Percentiles rank a stretch among this genome's conserved stretches.
These are phyloP conservation scores for Globisporangium recalcitrans DNA, from an alignment of 352 stramenopile species.

Conservation along the genomic window DNA sequence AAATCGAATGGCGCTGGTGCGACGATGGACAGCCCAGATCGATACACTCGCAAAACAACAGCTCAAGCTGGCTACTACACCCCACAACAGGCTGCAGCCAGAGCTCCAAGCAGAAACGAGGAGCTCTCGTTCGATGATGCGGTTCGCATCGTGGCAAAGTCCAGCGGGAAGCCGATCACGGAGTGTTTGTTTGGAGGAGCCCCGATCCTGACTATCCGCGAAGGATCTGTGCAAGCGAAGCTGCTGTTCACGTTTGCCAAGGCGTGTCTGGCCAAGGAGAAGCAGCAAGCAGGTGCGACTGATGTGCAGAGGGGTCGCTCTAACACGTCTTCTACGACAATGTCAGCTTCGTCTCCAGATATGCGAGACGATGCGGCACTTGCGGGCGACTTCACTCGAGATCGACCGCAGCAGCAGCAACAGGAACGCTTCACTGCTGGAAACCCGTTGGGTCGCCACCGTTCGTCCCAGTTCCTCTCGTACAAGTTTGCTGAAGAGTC, in stretches of 20 bases:
- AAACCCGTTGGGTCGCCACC: constrained; percentile 15
- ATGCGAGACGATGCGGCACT: background rate
- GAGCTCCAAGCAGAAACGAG: constrained; percentile 12
- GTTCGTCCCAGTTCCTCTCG: constrained; percentile 15
- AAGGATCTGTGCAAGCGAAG: constrained; percentile 62
- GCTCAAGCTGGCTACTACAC: background rate
- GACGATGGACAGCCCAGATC: background rate
- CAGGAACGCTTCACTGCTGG: constrained; percentile 8
- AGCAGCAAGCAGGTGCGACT: background rate
- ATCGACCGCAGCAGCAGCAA: constrained; percentile 9
- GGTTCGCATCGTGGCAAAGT: constrained; percentile 45
- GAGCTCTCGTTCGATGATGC: constrained; percentile 48
- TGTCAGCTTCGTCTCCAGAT: background rate
- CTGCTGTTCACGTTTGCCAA: constrained; percentile 71
- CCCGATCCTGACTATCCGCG: constrained; percentile 48
- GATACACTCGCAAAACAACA: constrained; percentile 9
- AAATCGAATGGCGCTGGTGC: background rate
- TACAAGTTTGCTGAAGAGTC: constrained; percentile 12
- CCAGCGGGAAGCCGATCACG: constrained; percentile 47
- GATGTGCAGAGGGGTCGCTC: background rate
- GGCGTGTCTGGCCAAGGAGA: constrained; percentile 64
- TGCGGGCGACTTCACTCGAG: constrained; percentile 16
- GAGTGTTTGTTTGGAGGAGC: constrained; percentile 62
- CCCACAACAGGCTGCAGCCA: background rate
- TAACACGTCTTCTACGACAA: background rate